Conservation (phyloP, 441 rosid genomes). For the Hypseocharis bilobata region DNA sequence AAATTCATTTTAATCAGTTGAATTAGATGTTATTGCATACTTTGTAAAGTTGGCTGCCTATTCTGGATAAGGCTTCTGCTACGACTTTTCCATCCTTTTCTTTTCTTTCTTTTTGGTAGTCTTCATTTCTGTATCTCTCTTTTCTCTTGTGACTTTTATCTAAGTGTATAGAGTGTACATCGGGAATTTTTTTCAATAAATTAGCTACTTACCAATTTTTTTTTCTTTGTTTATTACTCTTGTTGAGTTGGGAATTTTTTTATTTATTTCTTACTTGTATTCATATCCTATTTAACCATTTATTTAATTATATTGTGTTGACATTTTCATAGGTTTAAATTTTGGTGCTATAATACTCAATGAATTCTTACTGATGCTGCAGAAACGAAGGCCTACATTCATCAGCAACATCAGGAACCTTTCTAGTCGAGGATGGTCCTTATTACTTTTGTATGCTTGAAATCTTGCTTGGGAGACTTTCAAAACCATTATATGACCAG, state of each 20-base stretch:
- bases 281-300: background rate
- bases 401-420: conserved; percentile 89
- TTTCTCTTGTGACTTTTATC: background rate
- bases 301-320: conserved; percentile 1
- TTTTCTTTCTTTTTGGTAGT: background rate
- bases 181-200: background rate
- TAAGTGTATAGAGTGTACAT: no score
- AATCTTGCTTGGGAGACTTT: conserved; percentile 84
- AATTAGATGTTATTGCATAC: background rate
- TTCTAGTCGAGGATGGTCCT: conserved; percentile 97
- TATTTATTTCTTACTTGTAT: background rate
- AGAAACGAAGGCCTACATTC: conserved; percentile 93
- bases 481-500: conserved; percentile 80
- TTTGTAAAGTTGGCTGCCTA: background rate
- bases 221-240: no score
- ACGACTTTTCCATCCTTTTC: background rate
- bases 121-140: background rate
- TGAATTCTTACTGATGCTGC: conserved; percentile 23
- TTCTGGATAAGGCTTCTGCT: background rate
- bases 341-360: background rate
- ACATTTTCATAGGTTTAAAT: background rate
- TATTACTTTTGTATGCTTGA: conserved; percentile 97
- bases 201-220: background rate
- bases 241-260: background rate
- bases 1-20: background rate